Conservation (phyloP, 331 rosid genomes). For the Rhamnella rubrinervis region DNA sequence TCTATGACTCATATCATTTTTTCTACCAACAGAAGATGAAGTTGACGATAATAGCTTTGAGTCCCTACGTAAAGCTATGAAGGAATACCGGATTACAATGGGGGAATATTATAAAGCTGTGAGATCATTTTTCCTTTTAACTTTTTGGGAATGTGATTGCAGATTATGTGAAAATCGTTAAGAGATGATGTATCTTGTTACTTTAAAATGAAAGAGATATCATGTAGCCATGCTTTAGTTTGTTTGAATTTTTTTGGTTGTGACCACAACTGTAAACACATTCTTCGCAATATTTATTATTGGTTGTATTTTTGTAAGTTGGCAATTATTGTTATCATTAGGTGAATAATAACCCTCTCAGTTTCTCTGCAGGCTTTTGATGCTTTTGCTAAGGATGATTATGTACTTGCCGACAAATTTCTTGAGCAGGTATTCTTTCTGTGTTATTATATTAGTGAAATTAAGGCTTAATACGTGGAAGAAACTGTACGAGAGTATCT, state of each 20-base stretch:
- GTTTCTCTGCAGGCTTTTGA: conserved; percentile 35
- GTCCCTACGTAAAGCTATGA: conserved; percentile 31
- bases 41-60: conserved; percentile 36
- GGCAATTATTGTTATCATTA: neutral
- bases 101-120: conserved; percentile 41
- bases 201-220: conserved; percentile 3
- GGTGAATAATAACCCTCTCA: conserved; percentile 15
- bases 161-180: neutral
- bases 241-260: neutral
- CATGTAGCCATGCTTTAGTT: neutral
- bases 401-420: conserved; percentile 31
- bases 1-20: neutral
- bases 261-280: neutral
- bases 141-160: conserved; percentile 6
- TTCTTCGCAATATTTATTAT: neutral
- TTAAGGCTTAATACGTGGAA: neutral
- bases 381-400: conserved; percentile 34
- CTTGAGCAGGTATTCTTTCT: conserved; percentile 23
- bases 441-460: neutral
- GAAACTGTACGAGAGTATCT: neutral
- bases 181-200: conserved; percentile 9
- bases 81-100: conserved; percentile 40
- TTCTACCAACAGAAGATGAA: conserved; percentile 18
- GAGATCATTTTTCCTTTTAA: conserved; percentile 17
- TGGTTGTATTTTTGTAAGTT: neutral